These are phyloP conservation scores for Lepiota subincarnata DNA, from an alignment of 768 basidiomycete species.

Conservation along the genomic window DNA sequence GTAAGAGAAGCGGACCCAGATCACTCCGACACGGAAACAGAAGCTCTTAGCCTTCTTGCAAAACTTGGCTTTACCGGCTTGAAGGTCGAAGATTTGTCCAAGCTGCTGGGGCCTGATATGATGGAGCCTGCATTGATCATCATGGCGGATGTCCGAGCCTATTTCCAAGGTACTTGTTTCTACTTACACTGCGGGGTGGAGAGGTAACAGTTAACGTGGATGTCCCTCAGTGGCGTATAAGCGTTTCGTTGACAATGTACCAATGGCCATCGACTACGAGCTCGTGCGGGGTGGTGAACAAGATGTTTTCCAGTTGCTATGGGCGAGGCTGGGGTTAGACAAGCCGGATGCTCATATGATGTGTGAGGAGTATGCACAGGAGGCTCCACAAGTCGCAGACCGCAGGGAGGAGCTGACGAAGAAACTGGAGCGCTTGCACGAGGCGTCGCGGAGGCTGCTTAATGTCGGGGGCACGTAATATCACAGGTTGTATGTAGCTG, in stretches of 20 bases:
- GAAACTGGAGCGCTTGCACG: conserved; percentile 43
- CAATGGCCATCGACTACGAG: conserved; percentile 51
- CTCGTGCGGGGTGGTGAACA: conserved; percentile 50
- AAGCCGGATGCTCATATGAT: conserved; percentile 40
- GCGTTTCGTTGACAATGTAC: conserved; percentile 53
- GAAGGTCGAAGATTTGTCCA: conserved; percentile 40
- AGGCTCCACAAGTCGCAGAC: conserved; percentile 40
- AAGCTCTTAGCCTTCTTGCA: conserved; percentile 34
- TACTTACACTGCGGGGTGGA: neutral
- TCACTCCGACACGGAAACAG: conserved; percentile 16
- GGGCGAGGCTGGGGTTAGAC: conserved; percentile 47
- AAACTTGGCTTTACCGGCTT: conserved; percentile 36
- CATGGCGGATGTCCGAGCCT: conserved; percentile 70
- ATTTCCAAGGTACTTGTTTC: conserved; percentile 59
- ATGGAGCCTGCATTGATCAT: conserved; percentile 56
- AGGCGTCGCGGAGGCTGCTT: neutral
- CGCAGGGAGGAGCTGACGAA: conserved; percentile 45
- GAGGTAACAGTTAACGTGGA: neutral
- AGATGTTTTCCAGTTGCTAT: conserved; percentile 41
- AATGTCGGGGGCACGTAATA: neutral
- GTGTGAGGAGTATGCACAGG: conserved; percentile 50
- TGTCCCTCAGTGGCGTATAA: conserved; percentile 49
- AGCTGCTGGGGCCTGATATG: conserved; percentile 45
- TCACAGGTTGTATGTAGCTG: neutral
- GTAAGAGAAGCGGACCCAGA: too few species aligned